Conservation (phyloP, 176 grass and related monocot species). For the Carex littledalei region DNA sequence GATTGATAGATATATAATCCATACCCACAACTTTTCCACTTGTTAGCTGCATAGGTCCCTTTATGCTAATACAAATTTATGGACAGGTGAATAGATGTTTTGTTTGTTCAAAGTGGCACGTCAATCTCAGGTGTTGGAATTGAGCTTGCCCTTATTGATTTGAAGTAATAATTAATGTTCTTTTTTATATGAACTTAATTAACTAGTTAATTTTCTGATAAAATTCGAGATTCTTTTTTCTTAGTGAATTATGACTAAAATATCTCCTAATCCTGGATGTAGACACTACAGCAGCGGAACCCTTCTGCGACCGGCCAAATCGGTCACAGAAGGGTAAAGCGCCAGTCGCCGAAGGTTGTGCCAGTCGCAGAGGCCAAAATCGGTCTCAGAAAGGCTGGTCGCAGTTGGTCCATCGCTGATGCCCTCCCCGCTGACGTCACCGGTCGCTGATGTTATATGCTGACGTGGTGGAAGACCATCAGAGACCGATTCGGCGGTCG, state of each 20-base stretch:
- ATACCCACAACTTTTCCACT: constrained; percentile 5
- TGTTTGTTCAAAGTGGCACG: constrained; percentile 13
- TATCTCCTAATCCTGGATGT: not conserved
- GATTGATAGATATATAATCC: not conserved
- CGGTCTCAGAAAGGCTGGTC: too few species aligned
- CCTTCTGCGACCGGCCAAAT: too few species aligned
- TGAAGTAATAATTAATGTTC: not conserved
- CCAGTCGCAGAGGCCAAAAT: too few species aligned
- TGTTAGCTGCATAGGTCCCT: not conserved
- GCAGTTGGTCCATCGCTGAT: too few species aligned
- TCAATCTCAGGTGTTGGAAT: constrained; percentile 20
- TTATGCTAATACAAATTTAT: constrained; percentile 1
- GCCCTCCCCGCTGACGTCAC: too few species aligned
- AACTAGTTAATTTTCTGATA: not conserved
- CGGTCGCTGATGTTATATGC: too few species aligned
- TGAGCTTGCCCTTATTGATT: not conserved
- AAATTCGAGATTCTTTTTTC: not conserved
- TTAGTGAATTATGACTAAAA: not conserved
- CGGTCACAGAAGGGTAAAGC: too few species aligned
- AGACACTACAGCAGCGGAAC: not conserved
- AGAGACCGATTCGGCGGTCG: too few species aligned
- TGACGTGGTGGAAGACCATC: too few species aligned
- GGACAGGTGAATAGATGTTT: not conserved
- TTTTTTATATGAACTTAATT: not conserved
- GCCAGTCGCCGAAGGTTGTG: too few species aligned